Conservation (phyloP, 1,284 basidiomycete genomes). For the Peniophora sp. region DNA sequence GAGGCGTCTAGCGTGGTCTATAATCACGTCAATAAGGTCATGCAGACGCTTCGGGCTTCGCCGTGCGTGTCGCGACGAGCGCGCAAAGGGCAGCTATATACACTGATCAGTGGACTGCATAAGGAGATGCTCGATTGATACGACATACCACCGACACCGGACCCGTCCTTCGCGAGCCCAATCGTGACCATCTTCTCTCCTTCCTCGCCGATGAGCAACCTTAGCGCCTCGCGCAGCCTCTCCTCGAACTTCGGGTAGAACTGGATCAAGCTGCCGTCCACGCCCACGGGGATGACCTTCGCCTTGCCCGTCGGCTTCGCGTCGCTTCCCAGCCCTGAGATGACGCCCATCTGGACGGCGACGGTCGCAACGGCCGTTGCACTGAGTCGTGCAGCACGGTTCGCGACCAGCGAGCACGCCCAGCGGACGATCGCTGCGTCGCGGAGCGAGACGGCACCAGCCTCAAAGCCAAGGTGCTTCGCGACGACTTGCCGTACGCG, state of each 20-base stretch:
- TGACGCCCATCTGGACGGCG: constrained; percentile 71
- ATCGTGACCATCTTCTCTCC: constrained; percentile 77
- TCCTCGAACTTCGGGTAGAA: constrained; percentile 84
- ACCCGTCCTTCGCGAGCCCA: constrained; percentile 94
- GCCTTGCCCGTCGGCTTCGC: constrained; percentile 28
- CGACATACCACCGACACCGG: constrained; percentile 85
- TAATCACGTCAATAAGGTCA: not conserved
- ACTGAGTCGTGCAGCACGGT: constrained; percentile 78
- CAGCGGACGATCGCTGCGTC: constrained; percentile 81
- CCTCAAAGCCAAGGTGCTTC: constrained; percentile 44
- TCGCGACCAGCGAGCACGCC: constrained; percentile 71
- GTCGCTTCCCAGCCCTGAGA: constrained; percentile 31
- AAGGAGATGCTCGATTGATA: not conserved
- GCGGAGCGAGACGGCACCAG: constrained; percentile 44
- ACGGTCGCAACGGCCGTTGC: constrained; percentile 85
- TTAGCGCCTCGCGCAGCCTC: constrained; percentile 66
- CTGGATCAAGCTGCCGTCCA: constrained; percentile 91
- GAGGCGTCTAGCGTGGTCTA: too few species aligned
- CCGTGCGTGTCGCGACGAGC: constrained; percentile 38
- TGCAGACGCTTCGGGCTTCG: not conserved
- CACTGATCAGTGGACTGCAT: too few species aligned
- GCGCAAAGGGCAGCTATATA: constrained; percentile 67
- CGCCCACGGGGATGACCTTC: constrained; percentile 66
- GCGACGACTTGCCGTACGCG: constrained; percentile 52
- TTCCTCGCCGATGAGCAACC: constrained; percentile 70